phyloP scores from a whole-genome alignment of 805 yeast species.

The Ogataea haglerorum region DNA sequence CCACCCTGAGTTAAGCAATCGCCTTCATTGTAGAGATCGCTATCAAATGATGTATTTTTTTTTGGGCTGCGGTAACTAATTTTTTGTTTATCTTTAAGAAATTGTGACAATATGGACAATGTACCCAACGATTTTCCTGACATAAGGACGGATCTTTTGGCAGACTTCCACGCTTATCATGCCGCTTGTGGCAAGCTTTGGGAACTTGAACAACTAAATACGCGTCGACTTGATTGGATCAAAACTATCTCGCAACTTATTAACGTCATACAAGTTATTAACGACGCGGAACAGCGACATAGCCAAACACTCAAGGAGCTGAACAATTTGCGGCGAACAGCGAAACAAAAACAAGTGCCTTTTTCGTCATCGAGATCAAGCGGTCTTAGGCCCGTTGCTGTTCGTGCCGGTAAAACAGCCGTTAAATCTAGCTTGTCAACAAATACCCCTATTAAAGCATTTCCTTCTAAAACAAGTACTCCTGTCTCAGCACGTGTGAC shows the following conservation, averaged over 20 bases:
- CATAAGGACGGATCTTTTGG: constrained; percentile 1
- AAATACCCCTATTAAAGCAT: neutral
- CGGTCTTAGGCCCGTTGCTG: neutral
- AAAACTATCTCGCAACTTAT: constrained; percentile 12
- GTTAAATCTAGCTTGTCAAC: neutral
- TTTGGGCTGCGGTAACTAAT: too few relatives aligned
- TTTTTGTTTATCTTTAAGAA: too few relatives aligned
- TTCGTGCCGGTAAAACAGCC: neutral
- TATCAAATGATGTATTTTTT: too few relatives aligned
- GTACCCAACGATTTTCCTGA: neutral
- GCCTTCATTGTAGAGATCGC: too few relatives aligned
- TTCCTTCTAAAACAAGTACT: neutral
- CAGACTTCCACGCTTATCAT: constrained; percentile 5
- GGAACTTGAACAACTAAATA: constrained; percentile 2
- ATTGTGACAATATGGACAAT: too few relatives aligned
- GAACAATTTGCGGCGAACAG: constrained; percentile 2
- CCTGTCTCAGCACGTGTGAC: neutral
- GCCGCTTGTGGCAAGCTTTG: constrained; percentile 1
- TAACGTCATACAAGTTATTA: constrained; percentile 10
- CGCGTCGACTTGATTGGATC: constrained; percentile 11
- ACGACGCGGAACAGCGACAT: constrained; percentile 11
- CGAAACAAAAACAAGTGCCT: neutral
- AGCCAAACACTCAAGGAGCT: constrained; percentile 3
- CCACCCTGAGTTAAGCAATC: too few relatives aligned
- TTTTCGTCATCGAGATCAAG: neutral